Evolutionary conservation across 2,329 filamentous ascomycete species (phyloP).

Genomic region (Cladosporium sphaerospermum): DNA sequence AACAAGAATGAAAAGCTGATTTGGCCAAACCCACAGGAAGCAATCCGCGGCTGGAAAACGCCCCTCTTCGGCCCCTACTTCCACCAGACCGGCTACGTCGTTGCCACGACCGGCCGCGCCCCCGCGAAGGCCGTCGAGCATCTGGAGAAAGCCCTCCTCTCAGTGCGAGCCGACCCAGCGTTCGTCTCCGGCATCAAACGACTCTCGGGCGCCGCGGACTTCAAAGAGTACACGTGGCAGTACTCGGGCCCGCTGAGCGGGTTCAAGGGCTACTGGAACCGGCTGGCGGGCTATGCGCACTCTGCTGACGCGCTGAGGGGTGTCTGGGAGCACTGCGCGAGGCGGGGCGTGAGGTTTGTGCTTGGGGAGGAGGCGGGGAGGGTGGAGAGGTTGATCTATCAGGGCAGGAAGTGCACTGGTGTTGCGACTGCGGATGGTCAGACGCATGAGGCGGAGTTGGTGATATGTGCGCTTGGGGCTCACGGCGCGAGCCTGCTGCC

Average conservation of each 20-base stretch:
- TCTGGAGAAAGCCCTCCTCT: slow-evolving; percentile 38
- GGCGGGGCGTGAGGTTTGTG: slow-evolving; percentile 38
- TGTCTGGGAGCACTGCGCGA: slow-evolving; percentile 39
- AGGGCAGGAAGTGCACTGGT: slow-evolving; percentile 29
- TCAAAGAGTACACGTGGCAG: slow-evolving; percentile 43
- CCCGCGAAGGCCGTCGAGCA: slow-evolving; percentile 44
- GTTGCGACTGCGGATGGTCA: slow-evolving; percentile 36
- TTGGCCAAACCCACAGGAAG: slow-evolving; percentile 28
- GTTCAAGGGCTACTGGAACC: slow-evolving; percentile 56
- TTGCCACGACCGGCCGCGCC: slow-evolving; percentile 44
- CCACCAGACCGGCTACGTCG: slow-evolving; percentile 47
- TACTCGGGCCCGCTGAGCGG: slow-evolving; percentile 44
- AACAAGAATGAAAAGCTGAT: neutral
- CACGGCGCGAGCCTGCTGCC: slow-evolving; percentile 45
- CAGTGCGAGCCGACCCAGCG: slow-evolving; percentile 35
- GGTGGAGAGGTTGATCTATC: slow-evolving; percentile 37
- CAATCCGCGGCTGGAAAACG: slow-evolving; percentile 48
- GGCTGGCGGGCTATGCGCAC: slow-evolving; percentile 52
- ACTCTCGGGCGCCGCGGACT: slow-evolving; percentile 34
- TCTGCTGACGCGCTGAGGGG: slow-evolving; percentile 47
- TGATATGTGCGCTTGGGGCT: slow-evolving; percentile 50
- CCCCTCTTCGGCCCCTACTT: slow-evolving; percentile 51
- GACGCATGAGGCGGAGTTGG: slow-evolving; percentile 34
- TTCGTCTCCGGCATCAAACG: slow-evolving; percentile 38
- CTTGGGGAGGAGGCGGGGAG: slow-evolving; percentile 38